phyloP scores from a whole-genome alignment of 2,329 filamentous ascomycete species.

The Fusarium sp. region DNA sequence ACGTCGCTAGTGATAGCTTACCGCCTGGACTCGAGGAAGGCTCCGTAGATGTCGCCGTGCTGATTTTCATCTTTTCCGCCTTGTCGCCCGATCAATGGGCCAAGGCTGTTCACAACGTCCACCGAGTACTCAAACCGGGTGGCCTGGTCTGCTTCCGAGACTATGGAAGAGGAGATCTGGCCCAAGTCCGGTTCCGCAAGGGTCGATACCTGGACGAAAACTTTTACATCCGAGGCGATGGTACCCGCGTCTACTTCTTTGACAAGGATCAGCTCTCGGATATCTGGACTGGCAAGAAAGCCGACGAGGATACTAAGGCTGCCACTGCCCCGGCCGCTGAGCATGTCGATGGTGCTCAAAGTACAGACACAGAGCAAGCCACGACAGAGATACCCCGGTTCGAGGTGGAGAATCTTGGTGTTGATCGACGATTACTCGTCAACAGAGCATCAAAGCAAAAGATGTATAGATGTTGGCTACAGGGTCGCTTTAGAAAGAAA shows the following conservation, averaged over 20 bases:
- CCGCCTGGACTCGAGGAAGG: slow-evolving; percentile 82
- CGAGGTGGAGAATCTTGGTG: slow-evolving; percentile 80
- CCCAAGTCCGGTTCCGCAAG: slow-evolving; percentile 97
- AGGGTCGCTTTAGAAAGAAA: slow-evolving; percentile 83
- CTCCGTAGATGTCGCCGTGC: slow-evolving; percentile 90
- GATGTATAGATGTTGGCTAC: slow-evolving; percentile 99
- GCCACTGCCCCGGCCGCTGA: slow-evolving; percentile 7
- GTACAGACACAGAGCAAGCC: slow-evolving; percentile 33
- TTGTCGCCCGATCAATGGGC: slow-evolving; percentile 88
- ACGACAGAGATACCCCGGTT: slow-evolving; percentile 62
- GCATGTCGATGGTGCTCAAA: slow-evolving; percentile 9
- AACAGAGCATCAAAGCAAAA: slow-evolving; percentile 92
- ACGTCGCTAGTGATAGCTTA: slow-evolving; percentile 78
- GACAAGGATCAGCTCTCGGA: slow-evolving; percentile 83
- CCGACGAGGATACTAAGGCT: slow-evolving; percentile 36
- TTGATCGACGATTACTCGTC: slow-evolving; percentile 90
- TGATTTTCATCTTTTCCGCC: slow-evolving; percentile 98
- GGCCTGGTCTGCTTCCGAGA: slow-evolving; percentile 96
- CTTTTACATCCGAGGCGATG: slow-evolving; percentile 96
- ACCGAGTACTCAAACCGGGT: slow-evolving; percentile 87
- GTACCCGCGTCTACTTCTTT: slow-evolving; percentile 97
- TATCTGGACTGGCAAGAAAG: slow-evolving; percentile 76
- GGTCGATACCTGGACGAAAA: slow-evolving; percentile 95
- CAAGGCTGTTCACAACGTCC: slow-evolving; percentile 83
- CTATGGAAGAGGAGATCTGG: slow-evolving; percentile 94